phyloP scores from a whole-genome alignment of 345 rosid species.

The Citrus hindsii region DNA sequence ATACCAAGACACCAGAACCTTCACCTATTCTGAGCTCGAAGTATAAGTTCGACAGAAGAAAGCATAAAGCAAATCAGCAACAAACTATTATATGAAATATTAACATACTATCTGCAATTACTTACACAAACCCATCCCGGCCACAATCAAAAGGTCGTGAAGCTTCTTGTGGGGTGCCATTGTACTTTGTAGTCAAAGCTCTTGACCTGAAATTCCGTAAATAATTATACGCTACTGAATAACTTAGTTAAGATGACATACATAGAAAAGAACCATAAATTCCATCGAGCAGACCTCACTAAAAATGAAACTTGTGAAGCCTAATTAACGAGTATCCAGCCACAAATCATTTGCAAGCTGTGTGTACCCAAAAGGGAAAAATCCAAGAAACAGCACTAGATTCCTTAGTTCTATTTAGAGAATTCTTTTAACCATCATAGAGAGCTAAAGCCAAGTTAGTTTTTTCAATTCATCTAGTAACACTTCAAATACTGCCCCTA shows the following conservation, averaged over 20 bases:
- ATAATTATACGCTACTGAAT: constrained; percentile 3
- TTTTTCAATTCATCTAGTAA: background rate
- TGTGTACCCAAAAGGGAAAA: background rate
- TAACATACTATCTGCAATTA: constrained; percentile 12
- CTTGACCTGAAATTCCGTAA: constrained; percentile 55
- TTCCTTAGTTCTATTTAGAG: background rate
- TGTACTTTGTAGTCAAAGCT: constrained; percentile 83
- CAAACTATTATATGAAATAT: constrained; percentile 2
- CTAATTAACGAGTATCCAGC: background rate
- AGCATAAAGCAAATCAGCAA: background rate
- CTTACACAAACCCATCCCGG: constrained; percentile 98
- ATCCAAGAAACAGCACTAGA: background rate
- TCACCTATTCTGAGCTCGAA: constrained; percentile 80
- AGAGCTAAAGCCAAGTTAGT: background rate
- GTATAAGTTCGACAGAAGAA: constrained; percentile 14
- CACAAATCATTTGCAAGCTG: background rate
- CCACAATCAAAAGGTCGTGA: constrained; percentile 91
- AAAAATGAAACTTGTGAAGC: background rate
- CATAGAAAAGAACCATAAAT: background rate
- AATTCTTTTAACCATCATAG: background rate
- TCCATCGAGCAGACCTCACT: background rate
- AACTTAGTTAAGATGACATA: background rate
- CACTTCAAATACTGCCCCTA: background rate
- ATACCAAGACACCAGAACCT: constrained; percentile 80
- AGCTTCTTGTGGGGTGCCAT: constrained; percentile 76